Percentiles rank a stretch among this genome's conserved stretches.
These are phyloP conservation scores for Rusavskia elegans DNA, from an alignment of 495 filamentous ascomycete genomes.

Conservation along the genomic window DNA sequence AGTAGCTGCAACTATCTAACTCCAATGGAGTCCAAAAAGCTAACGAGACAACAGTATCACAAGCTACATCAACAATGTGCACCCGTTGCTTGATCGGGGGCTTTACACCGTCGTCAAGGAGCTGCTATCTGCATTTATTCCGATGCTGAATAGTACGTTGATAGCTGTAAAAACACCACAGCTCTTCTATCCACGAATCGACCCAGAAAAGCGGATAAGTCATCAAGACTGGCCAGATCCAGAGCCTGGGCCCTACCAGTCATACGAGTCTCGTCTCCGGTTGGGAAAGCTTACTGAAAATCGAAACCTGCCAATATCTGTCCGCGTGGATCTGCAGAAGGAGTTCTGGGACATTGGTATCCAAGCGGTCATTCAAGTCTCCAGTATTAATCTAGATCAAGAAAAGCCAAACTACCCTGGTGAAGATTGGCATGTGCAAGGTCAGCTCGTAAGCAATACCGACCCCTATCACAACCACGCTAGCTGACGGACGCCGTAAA, in stretches of 20 bases:
- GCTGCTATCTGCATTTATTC: constrained; percentile 23
- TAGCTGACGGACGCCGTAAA: not conserved
- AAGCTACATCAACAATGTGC: constrained; percentile 34
- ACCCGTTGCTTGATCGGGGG: constrained; percentile 20
- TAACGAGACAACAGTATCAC: constrained; percentile 12
- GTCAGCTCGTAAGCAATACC: constrained; percentile 17
- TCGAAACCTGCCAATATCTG: constrained; percentile 13
- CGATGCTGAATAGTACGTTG: constrained; percentile 25
- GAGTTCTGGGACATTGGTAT: constrained; percentile 26
- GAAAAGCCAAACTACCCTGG: constrained; percentile 18
- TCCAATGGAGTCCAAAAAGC: not conserved
- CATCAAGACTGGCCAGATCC: constrained; percentile 13
- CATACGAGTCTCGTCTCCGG: not conserved
- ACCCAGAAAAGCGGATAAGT: constrained; percentile 13
- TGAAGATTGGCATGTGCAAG: constrained; percentile 25
- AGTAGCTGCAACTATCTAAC: not conserved
- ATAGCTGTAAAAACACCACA: constrained; percentile 22
- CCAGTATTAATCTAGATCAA: constrained; percentile 20
- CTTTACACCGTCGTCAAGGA: constrained; percentile 28
- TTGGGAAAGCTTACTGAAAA: constrained; percentile 8
- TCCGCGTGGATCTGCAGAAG: constrained; percentile 17
- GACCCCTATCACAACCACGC: not conserved
- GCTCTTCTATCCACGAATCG: constrained; percentile 10
- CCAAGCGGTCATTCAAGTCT: constrained; percentile 23
- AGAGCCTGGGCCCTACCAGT: constrained; percentile 10